Evolutionary conservation across 2,329 filamentous ascomycete genomes (phyloP).

Genomic region (Scleromitrula shiraiana): DNA sequence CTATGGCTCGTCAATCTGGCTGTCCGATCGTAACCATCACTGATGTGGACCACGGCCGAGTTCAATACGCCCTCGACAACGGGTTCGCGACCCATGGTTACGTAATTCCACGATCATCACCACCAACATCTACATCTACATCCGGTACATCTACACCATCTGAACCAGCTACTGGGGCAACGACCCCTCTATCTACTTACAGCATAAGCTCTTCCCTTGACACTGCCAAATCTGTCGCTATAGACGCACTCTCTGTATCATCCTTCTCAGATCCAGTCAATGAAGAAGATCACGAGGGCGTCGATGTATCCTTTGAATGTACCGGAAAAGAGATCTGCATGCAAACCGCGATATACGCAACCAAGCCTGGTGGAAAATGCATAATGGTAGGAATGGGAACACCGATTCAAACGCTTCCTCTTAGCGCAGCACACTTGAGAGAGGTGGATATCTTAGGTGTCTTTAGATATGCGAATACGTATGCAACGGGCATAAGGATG

Average conservation of each 20-base stretch:
- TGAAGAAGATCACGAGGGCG: slow-evolving; percentile 41
- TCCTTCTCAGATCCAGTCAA: slow-evolving; percentile 26
- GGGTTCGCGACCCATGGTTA: slow-evolving; percentile 54
- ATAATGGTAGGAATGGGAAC: slow-evolving; percentile 76
- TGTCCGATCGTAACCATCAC: slow-evolving; percentile 52
- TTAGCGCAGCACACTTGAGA: slow-evolving; percentile 63
- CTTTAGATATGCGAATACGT: slow-evolving; percentile 72
- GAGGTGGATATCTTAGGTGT: slow-evolving; percentile 74
- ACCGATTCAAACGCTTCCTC: slow-evolving; percentile 64
- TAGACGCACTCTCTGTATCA: slow-evolving; percentile 38
- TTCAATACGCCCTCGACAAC: slow-evolving; percentile 49
- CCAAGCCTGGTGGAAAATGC: slow-evolving; percentile 61
- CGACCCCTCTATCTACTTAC: slow-evolving; percentile 36
- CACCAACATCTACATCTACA: slow-evolving; percentile 37
- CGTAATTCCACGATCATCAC: slow-evolving; percentile 41
- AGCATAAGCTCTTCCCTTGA: slow-evolving; percentile 40
- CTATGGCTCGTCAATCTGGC: slow-evolving; percentile 53
- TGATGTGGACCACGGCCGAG: slow-evolving; percentile 51
- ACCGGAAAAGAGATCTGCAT: slow-evolving; percentile 69
- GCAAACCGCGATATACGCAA: slow-evolving; percentile 66
- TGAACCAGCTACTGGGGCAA: slow-evolving; percentile 16
- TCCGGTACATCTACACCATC: slow-evolving; percentile 43
- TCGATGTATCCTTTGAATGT: slow-evolving; percentile 68
- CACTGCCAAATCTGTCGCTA: slow-evolving; percentile 41
- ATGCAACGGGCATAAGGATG: slow-evolving; percentile 59